A percentile compares a stretch with the other conserved stretches of the same genome.
Conservation (phyloP, 306 rosid species). For the Ammopiptanthus mongolicus region DNA sequence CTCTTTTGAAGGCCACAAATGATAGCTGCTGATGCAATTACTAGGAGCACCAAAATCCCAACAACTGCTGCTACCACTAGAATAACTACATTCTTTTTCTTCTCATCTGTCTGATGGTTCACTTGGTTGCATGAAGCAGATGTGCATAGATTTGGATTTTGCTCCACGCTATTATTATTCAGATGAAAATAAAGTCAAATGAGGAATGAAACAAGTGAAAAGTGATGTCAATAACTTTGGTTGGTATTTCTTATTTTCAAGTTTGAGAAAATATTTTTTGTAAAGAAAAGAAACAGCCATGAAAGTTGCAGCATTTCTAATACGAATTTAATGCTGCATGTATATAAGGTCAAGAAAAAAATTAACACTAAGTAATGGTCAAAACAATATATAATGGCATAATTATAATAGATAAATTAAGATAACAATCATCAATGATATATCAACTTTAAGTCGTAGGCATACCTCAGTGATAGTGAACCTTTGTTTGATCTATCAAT, state of each 20-base stretch:
- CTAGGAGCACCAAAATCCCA: slow-evolving; percentile 31
- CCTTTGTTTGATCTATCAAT: slow-evolving; percentile 25
- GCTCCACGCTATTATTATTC: slow-evolving; percentile 22
- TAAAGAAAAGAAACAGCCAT: background rate
- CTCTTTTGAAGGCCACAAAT: slow-evolving; percentile 6
- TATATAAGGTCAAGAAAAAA: background rate
- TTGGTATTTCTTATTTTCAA: background rate
- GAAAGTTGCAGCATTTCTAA: background rate
- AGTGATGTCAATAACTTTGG: background rate
- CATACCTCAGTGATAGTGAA: slow-evolving; percentile 44
- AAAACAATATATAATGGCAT: background rate
- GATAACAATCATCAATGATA: background rate
- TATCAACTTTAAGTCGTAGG: background rate
- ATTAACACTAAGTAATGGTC: background rate
- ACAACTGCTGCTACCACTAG: slow-evolving; percentile 38
- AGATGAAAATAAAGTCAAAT: background rate
- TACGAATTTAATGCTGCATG: background rate
- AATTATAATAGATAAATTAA: background rate
- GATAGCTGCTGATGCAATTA: slow-evolving; percentile 14
- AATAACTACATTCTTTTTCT: slow-evolving; percentile 20
- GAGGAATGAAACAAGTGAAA: background rate
- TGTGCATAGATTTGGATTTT: slow-evolving; percentile 37
- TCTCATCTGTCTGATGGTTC: background rate
- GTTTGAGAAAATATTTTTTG: background rate
- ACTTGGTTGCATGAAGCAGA: slow-evolving; percentile 19